Base-by-base conservation (phyloP, 2,329 filamentous ascomycete genomes). In the Achaetomium macrosporum region DNA sequence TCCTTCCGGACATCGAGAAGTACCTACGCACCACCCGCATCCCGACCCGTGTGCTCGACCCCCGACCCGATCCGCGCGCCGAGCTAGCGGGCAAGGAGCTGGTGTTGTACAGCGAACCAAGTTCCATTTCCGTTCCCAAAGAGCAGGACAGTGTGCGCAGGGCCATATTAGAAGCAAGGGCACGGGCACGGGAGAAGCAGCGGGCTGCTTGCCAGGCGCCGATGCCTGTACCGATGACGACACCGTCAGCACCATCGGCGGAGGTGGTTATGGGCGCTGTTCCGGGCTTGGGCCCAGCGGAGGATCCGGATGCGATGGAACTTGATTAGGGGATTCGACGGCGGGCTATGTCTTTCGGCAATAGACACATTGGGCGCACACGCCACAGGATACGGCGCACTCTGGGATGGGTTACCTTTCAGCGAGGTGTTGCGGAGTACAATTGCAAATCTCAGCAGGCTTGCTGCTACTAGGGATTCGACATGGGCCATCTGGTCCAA, bases 1-100 rank as follows among this genome's bases (percentile, higher is more conserved):
- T 96, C 73, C 78, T 95, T 0, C 84, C 90, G 0, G 88, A 95
- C 66, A 87, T 97, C 50, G 86, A 92, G 66, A 89, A 87, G 70
- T 86, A 88, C 65, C 77, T 97, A 48, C 78, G 77, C 57, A 77
- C 79, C 54, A 85, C 85, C 56, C 88, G 90, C 47, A 83, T 84
- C 42, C 76, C 91, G 6, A 73, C 76, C 59, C 79, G 84, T 19
- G 66, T 95, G 61, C 79, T 85, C 16, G 66, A 93, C 31, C 69
- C 44, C 15, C 42, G 90, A 3, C 75, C 79, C 65, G 75, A 79
- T 65, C 66, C 71, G 47, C 74, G 81, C 4, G 76, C 76, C 56
- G 45, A 41, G 40, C 68, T 81, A 35, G 81, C 76, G 4, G 77
- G 76, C 58, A 82, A 80, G 82, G 74, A 93, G 79, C 67, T 97